These are phyloP conservation scores for Pseudonectria buxi DNA, from an alignment of 2,329 filamentous ascomycete genomes.

Conservation along the genomic window DNA sequence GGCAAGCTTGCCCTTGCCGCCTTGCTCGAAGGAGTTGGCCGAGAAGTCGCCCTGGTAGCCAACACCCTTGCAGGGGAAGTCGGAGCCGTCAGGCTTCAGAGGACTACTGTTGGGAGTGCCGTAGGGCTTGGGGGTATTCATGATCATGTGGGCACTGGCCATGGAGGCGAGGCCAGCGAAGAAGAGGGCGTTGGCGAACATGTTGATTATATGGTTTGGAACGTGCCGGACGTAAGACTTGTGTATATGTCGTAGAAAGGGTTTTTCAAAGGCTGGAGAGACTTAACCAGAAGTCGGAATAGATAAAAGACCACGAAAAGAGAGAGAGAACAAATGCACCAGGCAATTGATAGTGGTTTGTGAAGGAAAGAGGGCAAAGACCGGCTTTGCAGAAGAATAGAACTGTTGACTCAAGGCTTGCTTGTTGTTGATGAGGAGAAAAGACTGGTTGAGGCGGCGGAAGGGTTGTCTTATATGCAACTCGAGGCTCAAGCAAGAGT, in stretches of 20 bases:
- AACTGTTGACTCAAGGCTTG: slow-evolving; percentile 1
- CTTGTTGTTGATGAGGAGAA: neutral
- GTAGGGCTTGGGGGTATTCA: slow-evolving; percentile 63
- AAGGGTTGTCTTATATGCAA: neutral
- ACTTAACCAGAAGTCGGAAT: slow-evolving; percentile 13
- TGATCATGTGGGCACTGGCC: slow-evolving; percentile 68
- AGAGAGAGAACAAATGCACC: slow-evolving; percentile 19
- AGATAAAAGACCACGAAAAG: slow-evolving; percentile 15
- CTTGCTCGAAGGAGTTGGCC: slow-evolving; percentile 51
- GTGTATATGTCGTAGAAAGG: slow-evolving; percentile 1
- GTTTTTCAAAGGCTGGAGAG: slow-evolving; percentile 11
- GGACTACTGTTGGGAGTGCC: slow-evolving; percentile 52
- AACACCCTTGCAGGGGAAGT: slow-evolving; percentile 79
- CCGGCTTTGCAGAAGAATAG: slow-evolving; percentile 21
- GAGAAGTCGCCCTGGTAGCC: slow-evolving; percentile 38
- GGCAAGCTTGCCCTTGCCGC: slow-evolving; percentile 40
- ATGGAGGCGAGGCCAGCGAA: slow-evolving; percentile 50
- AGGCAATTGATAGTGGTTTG: slow-evolving; percentile 18
- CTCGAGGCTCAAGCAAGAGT: too few species aligned
- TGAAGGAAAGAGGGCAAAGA: slow-evolving; percentile 16
- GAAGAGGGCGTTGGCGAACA: slow-evolving; percentile 45
- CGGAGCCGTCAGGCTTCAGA: slow-evolving; percentile 47
- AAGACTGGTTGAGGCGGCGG: neutral
- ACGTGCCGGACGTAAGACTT: slow-evolving; percentile 28
- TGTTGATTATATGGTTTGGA: slow-evolving; percentile 31